Percentiles rank a stretch among this genome's conserved stretches.
Evolutionary conservation across 2,329 filamentous ascomycete species (phyloP).

Genomic region (Fusarium austroafricanum): DNA sequence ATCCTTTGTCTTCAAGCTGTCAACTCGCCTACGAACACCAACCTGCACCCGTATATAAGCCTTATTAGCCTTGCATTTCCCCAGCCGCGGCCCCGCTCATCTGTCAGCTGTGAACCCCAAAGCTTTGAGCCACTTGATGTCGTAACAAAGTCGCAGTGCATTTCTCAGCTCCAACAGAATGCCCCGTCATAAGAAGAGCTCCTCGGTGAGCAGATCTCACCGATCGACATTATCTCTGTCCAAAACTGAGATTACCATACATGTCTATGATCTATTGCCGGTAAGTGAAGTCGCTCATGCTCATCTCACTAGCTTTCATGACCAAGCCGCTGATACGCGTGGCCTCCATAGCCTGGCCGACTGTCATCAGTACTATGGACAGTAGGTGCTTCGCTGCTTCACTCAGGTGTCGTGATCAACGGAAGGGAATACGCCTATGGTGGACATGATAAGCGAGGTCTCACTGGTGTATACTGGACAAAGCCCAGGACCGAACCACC

Average conservation of each 20-base stretch:
- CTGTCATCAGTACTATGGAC: constrained; percentile 83
- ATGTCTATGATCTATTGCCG: constrained; percentile 82
- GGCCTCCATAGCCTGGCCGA: constrained; percentile 70
- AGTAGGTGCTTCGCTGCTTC: constrained; percentile 80
- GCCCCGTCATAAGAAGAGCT: constrained; percentile 46
- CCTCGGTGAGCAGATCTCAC: constrained; percentile 57
- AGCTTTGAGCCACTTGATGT: constrained; percentile 42
- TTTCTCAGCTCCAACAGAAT: constrained; percentile 31
- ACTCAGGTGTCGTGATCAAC: constrained; percentile 85
- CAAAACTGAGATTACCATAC: constrained; percentile 79
- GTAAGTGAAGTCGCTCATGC: constrained; percentile 56
- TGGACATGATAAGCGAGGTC: constrained; percentile 76
- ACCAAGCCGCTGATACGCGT: constrained; percentile 26
- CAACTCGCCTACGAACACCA: constrained; percentile 1
- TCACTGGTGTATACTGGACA: constrained; percentile 88
- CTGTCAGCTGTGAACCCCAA: constrained; percentile 23
- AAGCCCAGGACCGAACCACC: constrained; percentile 77
- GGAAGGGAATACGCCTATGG: constrained; percentile 87
- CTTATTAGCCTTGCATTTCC: constrained; percentile 2
- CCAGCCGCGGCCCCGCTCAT: constrained; percentile 34
- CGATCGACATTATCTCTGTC: constrained; percentile 75
- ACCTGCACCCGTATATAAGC: constrained; percentile 14
- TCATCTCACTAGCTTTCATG: constrained; percentile 9
- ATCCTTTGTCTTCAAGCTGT: background rate
- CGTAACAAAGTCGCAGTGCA: constrained; percentile 27